Evolutionary conservation across 2,329 filamentous ascomycete species (phyloP).

Genomic region (Erysiphe neolycopersici): DNA sequence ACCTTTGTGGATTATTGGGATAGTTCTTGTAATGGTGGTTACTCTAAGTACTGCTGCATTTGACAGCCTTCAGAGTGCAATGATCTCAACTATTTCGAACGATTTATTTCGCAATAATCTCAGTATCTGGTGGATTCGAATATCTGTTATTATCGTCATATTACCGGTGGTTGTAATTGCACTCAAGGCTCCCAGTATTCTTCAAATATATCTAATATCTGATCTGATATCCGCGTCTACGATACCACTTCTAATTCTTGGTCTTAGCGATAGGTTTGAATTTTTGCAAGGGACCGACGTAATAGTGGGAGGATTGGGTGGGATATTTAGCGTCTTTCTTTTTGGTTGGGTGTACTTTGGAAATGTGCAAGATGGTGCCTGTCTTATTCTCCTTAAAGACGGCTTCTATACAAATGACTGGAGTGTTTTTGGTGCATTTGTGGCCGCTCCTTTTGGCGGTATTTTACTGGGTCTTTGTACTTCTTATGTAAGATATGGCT

Average conservation of each 20-base stretch:
- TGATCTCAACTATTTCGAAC: slow-evolving; percentile 66
- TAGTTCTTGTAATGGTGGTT: slow-evolving; percentile 59
- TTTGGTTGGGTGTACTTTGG: slow-evolving; percentile 61
- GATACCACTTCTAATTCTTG: slow-evolving; percentile 50
- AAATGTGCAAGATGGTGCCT: slow-evolving; percentile 30
- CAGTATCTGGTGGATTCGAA: slow-evolving; percentile 47
- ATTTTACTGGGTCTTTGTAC: slow-evolving; percentile 43
- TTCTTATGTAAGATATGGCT: slow-evolving; percentile 22
- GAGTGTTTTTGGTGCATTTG: slow-evolving; percentile 61
- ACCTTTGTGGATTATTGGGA: slow-evolving; percentile 56
- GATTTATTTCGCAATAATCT: slow-evolving; percentile 64
- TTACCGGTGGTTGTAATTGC: slow-evolving; percentile 49
- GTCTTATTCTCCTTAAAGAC: slow-evolving; percentile 43
- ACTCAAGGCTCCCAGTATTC: slow-evolving; percentile 42
- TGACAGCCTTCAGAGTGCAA: slow-evolving; percentile 55
- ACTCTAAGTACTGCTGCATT: slow-evolving; percentile 53
- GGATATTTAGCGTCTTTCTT: slow-evolving; percentile 54
- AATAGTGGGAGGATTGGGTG: slow-evolving; percentile 49
- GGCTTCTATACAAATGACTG: slow-evolving; percentile 56
- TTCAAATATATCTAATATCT: slow-evolving; percentile 63
- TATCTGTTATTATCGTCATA: slow-evolving; percentile 42
- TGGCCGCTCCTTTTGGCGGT: slow-evolving; percentile 51
- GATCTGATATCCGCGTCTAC: slow-evolving; percentile 53
- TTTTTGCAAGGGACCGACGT: slow-evolving; percentile 65
- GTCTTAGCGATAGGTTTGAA: slow-evolving; percentile 35